These are phyloP conservation scores for Phyllosticta citribraziliensis DNA, from an alignment of 2,329 filamentous ascomycete genomes.

Conservation along the genomic window DNA sequence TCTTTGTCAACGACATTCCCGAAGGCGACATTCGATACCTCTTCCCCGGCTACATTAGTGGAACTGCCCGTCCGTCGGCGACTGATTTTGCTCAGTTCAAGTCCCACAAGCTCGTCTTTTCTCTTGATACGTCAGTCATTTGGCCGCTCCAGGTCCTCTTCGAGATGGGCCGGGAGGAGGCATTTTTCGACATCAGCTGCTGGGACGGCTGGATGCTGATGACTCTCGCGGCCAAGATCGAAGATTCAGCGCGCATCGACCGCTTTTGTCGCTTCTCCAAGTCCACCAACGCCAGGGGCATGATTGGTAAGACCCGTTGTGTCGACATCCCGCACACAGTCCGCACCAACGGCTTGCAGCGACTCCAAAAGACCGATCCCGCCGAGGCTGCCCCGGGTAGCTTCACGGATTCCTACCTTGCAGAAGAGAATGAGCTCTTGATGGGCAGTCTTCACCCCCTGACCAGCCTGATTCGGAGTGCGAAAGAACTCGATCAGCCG, in stretches of 20 bases:
- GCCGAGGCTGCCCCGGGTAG: neutral
- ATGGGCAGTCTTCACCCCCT: neutral
- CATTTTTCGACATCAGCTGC: constrained; percentile 8
- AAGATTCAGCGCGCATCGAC: constrained; percentile 6
- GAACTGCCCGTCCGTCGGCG: neutral
- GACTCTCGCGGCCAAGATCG: constrained; percentile 12
- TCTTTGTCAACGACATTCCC: neutral
- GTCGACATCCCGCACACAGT: neutral
- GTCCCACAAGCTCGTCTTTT: neutral
- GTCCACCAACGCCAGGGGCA: neutral
- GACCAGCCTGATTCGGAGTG: neutral
- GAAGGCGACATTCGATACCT: neutral
- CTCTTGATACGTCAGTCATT: neutral
- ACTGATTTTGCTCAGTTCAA: neutral
- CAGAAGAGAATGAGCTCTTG: neutral
- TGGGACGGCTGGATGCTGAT: constrained; percentile 16
- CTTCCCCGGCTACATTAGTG: neutral
- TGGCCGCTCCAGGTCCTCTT: neutral
- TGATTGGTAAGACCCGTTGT: neutral
- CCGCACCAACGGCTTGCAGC: neutral
- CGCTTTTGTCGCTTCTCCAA: neutral
- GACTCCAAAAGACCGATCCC: neutral
- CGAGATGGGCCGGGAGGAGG: neutral
- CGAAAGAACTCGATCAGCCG: neutral
- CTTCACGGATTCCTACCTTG: neutral